Percentiles rank a stretch among this genome's conserved stretches.
phyloP scores from a whole-genome alignment of 2,329 filamentous ascomycete species.

The Cadophora sp. region DNA sequence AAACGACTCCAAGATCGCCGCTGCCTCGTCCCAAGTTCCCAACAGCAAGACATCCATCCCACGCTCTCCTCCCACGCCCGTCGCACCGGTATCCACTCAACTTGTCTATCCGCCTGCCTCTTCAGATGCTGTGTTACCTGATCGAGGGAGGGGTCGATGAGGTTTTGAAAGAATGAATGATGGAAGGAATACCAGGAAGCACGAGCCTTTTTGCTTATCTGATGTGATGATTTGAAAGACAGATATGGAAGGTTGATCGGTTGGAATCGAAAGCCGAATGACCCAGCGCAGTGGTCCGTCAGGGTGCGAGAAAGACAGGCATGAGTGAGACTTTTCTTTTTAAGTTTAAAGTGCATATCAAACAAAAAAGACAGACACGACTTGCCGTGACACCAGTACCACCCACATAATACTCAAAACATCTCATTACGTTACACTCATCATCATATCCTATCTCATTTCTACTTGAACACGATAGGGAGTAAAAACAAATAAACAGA shows the following conservation, averaged over 20 bases:
- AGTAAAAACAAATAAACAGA: background rate
- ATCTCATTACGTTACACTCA: background rate
- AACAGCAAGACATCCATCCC: background rate
- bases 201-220: conserved; percentile 1
- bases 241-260: conserved; percentile 5
- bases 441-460: background rate
- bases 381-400: background rate
- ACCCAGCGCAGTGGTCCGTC: conserved; percentile 1
- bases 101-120: background rate
- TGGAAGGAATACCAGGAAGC: background rate
- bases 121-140: background rate
- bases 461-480: too few relatives aligned
- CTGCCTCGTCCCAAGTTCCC: conserved; percentile 10
- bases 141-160: background rate
- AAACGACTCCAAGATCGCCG: conserved; percentile 6
- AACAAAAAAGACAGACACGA: background rate
- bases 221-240: conserved; percentile 3
- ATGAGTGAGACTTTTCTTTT: too few relatives aligned
- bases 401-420: background rate
- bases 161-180: background rate
- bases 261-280: too few relatives aligned
- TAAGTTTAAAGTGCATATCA: too few relatives aligned
- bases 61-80: background rate
- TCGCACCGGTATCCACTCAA: conserved; percentile 18
- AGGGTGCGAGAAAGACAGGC: background rate